Percentiles rank a stretch among this genome's conserved stretches.
phyloP scores from a whole-genome alignment of 2,329 filamentous ascomycete species.

The Metarhizium humberi region DNA sequence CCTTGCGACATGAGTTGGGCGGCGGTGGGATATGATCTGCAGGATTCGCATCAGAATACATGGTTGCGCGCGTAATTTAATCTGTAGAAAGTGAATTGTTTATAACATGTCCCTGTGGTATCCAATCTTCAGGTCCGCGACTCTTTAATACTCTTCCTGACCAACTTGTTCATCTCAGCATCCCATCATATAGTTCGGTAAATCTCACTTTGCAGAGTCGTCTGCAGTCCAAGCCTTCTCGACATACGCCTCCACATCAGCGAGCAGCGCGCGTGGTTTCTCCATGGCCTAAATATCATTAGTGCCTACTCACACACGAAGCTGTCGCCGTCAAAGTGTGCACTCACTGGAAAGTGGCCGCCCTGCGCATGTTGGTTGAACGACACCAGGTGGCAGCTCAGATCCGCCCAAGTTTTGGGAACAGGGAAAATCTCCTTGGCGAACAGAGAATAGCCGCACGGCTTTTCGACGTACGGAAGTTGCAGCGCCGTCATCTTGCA shows the following conservation, averaged over 20 bases:
- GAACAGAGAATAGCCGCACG: slow-evolving; percentile 36
- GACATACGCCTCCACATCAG: slow-evolving; percentile 34
- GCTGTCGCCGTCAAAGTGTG: slow-evolving; percentile 26
- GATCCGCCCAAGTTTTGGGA: slow-evolving; percentile 24
- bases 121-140: too few relatives aligned
- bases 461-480: slow-evolving; percentile 23
- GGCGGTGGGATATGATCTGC: too few relatives aligned
- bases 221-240: slow-evolving; percentile 2
- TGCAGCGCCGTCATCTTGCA: slow-evolving; percentile 2
- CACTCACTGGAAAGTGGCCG: slow-evolving; percentile 10
- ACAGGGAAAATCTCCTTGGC: slow-evolving; percentile 29
- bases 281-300: slow-evolving; percentile 25
- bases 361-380: slow-evolving; percentile 14
- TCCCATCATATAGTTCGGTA: too few relatives aligned
- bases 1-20: too few relatives aligned
- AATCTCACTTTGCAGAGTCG: background rate
- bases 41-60: too few relatives aligned
- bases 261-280: slow-evolving; percentile 26
- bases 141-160: too few relatives aligned
- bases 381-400: slow-evolving; percentile 27
- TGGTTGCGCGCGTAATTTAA: too few relatives aligned
- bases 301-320: slow-evolving; percentile 27
- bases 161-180: too few relatives aligned
- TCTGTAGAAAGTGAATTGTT: too few relatives aligned
- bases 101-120: too few relatives aligned